A percentile compares a stretch with the other conserved stretches of the same genome.
Evolutionary conservation across 2,329 filamentous ascomycete species (phyloP).

Genomic region (Setomelanomma holmii): DNA sequence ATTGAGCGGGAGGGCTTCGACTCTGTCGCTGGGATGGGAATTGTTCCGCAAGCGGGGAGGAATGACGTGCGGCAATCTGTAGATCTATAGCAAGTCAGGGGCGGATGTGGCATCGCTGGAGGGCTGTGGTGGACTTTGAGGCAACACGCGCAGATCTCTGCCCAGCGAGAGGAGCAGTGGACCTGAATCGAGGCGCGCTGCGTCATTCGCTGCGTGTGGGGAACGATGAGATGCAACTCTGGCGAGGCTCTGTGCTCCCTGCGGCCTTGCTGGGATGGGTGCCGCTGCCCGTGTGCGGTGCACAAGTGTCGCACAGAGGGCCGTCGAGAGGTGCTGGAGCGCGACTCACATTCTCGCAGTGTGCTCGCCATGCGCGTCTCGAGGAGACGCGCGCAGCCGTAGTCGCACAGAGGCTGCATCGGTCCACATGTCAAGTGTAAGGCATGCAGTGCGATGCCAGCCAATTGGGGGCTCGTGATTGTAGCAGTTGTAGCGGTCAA

Average conservation of each 20-base stretch:
- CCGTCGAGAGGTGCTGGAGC: too few species aligned
- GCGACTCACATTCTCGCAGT: not conserved
- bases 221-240: slow-evolving; percentile 11
- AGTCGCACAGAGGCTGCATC: slow-evolving; percentile 4
- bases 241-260: slow-evolving; percentile 15
- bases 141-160: not conserved
- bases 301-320: not conserved
- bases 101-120: not conserved
- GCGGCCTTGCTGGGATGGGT: slow-evolving; percentile 3
- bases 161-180: not conserved
- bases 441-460: slow-evolving; percentile 8
- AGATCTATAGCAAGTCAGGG: slow-evolving; percentile 5
- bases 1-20: too few species aligned
- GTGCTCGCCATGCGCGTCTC: too few species aligned
- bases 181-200: slow-evolving; percentile 12
- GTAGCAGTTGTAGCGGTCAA: slow-evolving; percentile 27
- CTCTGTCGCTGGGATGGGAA: too few species aligned
- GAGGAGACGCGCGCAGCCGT: not conserved
- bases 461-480: slow-evolving; percentile 20
- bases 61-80: slow-evolving; percentile 9
- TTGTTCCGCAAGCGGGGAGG: slow-evolving; percentile 10
- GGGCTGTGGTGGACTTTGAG: slow-evolving; percentile 2
- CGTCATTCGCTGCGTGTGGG: slow-evolving; percentile 18
- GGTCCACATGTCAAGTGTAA: slow-evolving; percentile 15
- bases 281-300: slow-evolving; percentile 1